Conservation (phyloP, 2,329 filamentous ascomycete species). For the Claviceps paspali region DNA sequence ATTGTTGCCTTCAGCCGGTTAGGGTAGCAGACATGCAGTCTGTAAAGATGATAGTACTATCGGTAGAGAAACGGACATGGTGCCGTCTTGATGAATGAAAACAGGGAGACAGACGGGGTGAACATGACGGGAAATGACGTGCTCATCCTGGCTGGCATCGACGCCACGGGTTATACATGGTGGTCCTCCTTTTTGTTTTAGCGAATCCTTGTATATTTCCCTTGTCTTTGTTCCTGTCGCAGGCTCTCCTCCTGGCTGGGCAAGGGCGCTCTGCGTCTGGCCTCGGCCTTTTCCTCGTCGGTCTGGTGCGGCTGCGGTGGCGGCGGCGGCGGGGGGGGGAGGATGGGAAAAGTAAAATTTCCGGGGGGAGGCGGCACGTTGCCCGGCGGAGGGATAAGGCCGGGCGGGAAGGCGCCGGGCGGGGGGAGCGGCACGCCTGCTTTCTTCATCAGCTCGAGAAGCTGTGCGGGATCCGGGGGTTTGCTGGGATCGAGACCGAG, state of each 20-base stretch:
- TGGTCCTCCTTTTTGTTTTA: too few relatives aligned
- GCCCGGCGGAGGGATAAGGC: constrained; percentile 27
- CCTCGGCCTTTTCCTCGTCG: constrained; percentile 19
- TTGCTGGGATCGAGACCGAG: constrained; percentile 44
- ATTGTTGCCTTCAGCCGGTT: too few relatives aligned
- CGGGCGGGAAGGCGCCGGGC: constrained; percentile 28
- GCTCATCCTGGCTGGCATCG: too few relatives aligned
- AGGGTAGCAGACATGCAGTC: too few relatives aligned
- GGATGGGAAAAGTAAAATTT: constrained; percentile 18
- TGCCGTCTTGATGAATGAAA: too few relatives aligned
- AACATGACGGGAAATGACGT: too few relatives aligned
- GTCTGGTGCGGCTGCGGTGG: constrained; percentile 24
- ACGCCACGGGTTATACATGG: too few relatives aligned
- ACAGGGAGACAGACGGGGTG: too few relatives aligned
- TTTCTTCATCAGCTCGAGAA: constrained; percentile 50
- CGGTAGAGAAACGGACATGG: too few relatives aligned
- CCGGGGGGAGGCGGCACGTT: constrained; percentile 19
- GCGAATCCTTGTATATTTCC: constrained; percentile 39
- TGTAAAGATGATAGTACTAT: too few relatives aligned
- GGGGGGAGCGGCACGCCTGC: constrained; percentile 47
- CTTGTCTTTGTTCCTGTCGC: constrained; percentile 56
- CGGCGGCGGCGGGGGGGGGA: too few relatives aligned
- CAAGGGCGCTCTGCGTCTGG: constrained; percentile 47
- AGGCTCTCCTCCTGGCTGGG: constrained; percentile 76
- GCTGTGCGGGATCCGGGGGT: constrained; percentile 43